A percentile compares a stretch with the other conserved stretches of the same genome.
Conservation (phyloP, 495 filamentous ascomycete species). For the Trichoderma asperelloides region DNA sequence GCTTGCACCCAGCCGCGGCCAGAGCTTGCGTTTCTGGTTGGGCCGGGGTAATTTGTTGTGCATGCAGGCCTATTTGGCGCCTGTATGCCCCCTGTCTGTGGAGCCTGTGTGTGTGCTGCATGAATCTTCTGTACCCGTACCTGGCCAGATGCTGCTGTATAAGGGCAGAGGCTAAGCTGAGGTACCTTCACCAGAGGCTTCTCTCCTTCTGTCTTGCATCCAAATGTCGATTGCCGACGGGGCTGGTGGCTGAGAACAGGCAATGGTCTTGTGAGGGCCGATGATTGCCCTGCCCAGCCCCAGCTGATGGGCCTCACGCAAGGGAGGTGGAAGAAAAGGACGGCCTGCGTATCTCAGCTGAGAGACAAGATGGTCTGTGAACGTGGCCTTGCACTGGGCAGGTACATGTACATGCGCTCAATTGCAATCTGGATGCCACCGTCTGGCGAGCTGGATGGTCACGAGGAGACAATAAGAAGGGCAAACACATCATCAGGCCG, state of each 20-base stretch:
- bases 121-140: not conserved
- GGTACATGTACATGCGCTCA: not conserved
- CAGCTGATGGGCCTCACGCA: conserved; percentile 1
- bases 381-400: too few species aligned
- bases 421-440: not conserved
- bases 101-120: not conserved
- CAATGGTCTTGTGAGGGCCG: not conserved
- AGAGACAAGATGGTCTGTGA: too few species aligned
- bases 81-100: not conserved
- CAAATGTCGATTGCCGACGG: not conserved
- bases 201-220: not conserved
- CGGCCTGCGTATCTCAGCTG: not conserved
- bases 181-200: not conserved
- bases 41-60: not conserved
- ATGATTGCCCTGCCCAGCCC: not conserved
- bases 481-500: not conserved
- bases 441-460: not conserved
- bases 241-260: not conserved
- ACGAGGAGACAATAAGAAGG: not conserved
- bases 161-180: not conserved
- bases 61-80: not conserved
- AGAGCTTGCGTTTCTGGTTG: conserved; percentile 2
- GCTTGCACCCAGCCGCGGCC: not conserved
- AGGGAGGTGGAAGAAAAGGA: not conserved
- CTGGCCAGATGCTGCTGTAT: not conserved